These are phyloP conservation scores for Ogataea pilisensis DNA, from an alignment of 805 yeast species.

Conservation along the genomic window DNA sequence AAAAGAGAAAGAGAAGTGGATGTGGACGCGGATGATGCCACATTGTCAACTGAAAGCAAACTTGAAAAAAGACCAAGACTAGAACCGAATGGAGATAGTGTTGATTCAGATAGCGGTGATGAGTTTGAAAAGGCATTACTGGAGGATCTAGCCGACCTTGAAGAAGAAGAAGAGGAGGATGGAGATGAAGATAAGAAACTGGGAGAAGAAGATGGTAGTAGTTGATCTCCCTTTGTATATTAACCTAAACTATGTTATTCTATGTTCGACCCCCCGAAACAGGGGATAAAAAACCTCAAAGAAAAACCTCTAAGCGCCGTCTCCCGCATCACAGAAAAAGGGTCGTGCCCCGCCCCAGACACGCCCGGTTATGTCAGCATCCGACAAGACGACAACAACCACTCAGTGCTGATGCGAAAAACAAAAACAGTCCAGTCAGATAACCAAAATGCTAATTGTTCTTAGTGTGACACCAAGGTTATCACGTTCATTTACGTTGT, in stretches of 20 bases:
- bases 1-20: conserved; percentile 19
- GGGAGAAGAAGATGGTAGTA: neutral
- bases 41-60: conserved; percentile 11
- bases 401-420: no score
- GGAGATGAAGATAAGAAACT: neutral
- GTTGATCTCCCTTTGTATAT: neutral
- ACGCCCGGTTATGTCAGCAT: no score
- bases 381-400: no score
- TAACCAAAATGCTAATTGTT: no score
- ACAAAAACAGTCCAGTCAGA: no score
- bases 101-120: conserved; percentile 32
- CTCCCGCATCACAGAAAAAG: no score
- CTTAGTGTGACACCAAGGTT: no score
- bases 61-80: conserved; percentile 18
- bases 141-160: conserved; percentile 46
- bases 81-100: conserved; percentile 17
- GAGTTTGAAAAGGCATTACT: conserved; percentile 47
- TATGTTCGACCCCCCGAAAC: no score
- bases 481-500: no score
- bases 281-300: no score
- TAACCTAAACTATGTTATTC: neutral
- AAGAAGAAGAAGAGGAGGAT: conserved; percentile 21
- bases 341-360: no score
- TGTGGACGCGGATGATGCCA: conserved; percentile 20
- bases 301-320: no score